Evolutionary conservation across 371 early-diverging fungal genomes (phyloP), one percentile per base, ranked within the genome.

Genomic region (Circinella umbellata): DNA sequence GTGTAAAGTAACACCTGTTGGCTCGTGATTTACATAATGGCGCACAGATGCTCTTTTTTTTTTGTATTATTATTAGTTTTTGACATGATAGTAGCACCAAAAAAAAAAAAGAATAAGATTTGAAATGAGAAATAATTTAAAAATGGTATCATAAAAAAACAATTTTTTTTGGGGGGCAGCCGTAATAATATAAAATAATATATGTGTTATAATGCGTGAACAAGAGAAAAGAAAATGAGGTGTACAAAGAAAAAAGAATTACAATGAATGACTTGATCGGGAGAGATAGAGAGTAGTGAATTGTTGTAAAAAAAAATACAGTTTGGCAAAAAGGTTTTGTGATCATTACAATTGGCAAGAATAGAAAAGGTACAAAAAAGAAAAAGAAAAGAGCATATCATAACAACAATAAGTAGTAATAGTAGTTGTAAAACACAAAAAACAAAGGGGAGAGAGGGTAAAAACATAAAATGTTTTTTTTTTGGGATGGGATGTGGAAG

Each of bases 1-100:
- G 47, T 47, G 47, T 47, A 47, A 47, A 54, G 54, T 54, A n/a
- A 54, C 54, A 54, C n/a, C 27, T 27, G 27, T n/a, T 54, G 54
- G 54, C 54, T n/a, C 54, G 54, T 54, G 54, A 54, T 54, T 1
- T 47, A 47, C 15, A 15, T 47, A 15, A 47, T 15, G 54, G 18
- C 57, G 57, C 57, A 57, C 57, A 57, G 57, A 57, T 57, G 57
- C 35, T 57, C 35, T 57, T 51, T 51, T 51, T 51, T 51, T 51
- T 51, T 51, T 47, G 47, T 47, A 15, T 51, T 14, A 15, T 13
- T 5, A 51, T 9, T 27, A 27, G 14, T 27, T 9, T 57, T 57
- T 51, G 51, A 51, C 51, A 51, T 51, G 8, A 13, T 34, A 17
- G 57, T 57, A 57, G 5, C 27, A 57, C 57, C 10, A 34, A 34